Evolutionary conservation across 768 basidiomycete genomes (phyloP).

Genomic region (Trametes elegans): DNA sequence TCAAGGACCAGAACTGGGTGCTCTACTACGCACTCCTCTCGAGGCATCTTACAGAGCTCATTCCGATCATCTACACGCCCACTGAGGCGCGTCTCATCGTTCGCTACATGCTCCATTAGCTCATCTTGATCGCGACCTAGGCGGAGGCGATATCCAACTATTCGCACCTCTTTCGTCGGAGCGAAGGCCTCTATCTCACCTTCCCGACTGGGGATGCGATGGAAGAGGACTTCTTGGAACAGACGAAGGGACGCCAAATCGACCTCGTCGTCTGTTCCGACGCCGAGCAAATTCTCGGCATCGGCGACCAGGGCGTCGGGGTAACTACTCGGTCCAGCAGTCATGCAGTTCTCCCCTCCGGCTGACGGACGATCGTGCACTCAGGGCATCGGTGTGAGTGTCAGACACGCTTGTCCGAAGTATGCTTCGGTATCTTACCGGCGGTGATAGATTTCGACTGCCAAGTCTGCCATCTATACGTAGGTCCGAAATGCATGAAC

Average conservation of each 20-base stretch:
- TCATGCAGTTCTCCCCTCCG: neutral
- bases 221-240: conserved; percentile 75
- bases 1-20: conserved; percentile 80
- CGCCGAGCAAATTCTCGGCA: conserved; percentile 81
- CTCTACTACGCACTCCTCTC: conserved; percentile 65
- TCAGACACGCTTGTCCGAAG: neutral
- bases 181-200: conserved; percentile 74
- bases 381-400: conserved; percentile 38
- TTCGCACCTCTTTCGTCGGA: conserved; percentile 77
- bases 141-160: conserved; percentile 81
- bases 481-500: conserved; percentile 29
- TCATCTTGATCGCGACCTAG: conserved; percentile 32
- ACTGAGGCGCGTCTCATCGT: conserved; percentile 51
- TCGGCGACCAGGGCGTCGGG: conserved; percentile 72
- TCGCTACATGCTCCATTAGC: neutral
- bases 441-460: conserved; percentile 57
- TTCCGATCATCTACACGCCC: conserved; percentile 79
- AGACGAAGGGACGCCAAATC: conserved; percentile 58
- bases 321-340: conserved; percentile 34
- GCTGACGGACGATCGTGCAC: neutral
- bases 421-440: neutral
- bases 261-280: conserved; percentile 84
- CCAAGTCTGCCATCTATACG: conserved; percentile 80
- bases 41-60: conserved; percentile 44
- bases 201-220: conserved; percentile 59